Evolutionary conservation across 225 moss, liverwort and hornwort species (phyloP).

Genomic region (Neckera pumila): DNA sequence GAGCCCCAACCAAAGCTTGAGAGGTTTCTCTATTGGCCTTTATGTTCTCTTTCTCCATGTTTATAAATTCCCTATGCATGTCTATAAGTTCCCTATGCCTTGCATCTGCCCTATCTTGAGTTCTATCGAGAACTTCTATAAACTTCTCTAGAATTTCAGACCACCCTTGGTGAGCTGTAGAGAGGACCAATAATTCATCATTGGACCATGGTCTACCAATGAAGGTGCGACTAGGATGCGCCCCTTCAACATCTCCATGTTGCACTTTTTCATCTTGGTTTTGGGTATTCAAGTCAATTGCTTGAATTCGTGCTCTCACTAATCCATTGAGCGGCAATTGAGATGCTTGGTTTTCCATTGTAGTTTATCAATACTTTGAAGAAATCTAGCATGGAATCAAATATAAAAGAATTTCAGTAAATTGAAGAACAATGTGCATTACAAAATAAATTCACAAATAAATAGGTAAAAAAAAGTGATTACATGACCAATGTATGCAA

Average conservation of each 20-base stretch:
- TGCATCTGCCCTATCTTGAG: neutral
- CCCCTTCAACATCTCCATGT: too few relatives aligned
- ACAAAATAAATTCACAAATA: neutral
- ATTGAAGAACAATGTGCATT: neutral
- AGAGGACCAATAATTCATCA: neutral
- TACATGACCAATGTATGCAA: too few relatives aligned
- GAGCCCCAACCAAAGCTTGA: neutral
- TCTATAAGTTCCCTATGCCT: neutral
- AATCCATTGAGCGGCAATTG: rapidly evolving
- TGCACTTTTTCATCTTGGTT: too few relatives aligned
- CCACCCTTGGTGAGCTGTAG: too few relatives aligned
- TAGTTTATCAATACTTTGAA: neutral
- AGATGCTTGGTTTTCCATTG: too few relatives aligned
- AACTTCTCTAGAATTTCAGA: neutral
- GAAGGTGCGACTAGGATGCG: too few relatives aligned
- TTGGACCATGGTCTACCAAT: rapidly evolving
- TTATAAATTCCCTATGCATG: neutral
- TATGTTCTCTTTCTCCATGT: neutral
- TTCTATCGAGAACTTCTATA: neutral
- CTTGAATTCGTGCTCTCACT: too few relatives aligned
- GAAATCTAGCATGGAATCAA: neutral
- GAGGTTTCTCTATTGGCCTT: neutral
- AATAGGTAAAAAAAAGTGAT: neutral
- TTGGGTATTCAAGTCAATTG: too few relatives aligned
- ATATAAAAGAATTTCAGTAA: neutral